These are phyloP conservation scores for Knufia petricola DNA, from an alignment of 2,329 filamentous ascomycete species.

Conservation along the genomic window DNA sequence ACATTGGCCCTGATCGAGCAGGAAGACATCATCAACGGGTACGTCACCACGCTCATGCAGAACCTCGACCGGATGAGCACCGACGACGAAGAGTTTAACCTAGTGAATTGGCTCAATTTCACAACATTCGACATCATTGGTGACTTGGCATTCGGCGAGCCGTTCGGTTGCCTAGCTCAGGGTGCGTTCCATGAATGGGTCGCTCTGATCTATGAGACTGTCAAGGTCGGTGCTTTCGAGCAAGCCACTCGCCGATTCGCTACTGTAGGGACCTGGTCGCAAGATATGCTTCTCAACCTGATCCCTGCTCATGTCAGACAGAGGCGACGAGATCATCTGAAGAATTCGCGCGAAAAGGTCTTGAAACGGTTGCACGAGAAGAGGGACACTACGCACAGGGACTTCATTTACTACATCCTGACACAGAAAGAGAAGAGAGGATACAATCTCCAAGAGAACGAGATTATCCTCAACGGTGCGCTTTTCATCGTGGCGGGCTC, in stretches of 20 bases:
- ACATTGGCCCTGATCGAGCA: conserved; percentile 28
- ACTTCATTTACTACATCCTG: conserved; percentile 17
- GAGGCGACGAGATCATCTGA: conserved; percentile 1
- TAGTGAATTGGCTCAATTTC: conserved; percentile 5
- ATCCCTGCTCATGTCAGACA: not conserved
- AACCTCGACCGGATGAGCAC: conserved; percentile 13
- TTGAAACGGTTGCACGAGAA: conserved; percentile 6
- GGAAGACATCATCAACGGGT: conserved; percentile 22
- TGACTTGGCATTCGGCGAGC: conserved; percentile 26
- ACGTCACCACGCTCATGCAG: conserved; percentile 12
- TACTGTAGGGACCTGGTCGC: not conserved
- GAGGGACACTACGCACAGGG: conserved; percentile 5
- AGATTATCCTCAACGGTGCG: conserved; percentile 12
- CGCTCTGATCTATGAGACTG: conserved; percentile 20
- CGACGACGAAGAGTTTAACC: conserved; percentile 22
- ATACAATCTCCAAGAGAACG: conserved; percentile 17
- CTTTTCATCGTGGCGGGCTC: conserved; percentile 22
- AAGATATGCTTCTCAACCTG: not conserved
- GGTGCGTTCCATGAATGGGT: conserved; percentile 27
- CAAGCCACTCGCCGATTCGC: not conserved
- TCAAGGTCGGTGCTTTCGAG: not conserved
- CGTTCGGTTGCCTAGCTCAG: conserved; percentile 26
- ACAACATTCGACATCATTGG: conserved; percentile 13
- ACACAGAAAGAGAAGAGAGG: conserved; percentile 10
- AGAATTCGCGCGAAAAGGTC: conserved; percentile 8